phyloP scores from a whole-genome alignment of 805 yeast genomes.

The Candida silvatica region DNA sequence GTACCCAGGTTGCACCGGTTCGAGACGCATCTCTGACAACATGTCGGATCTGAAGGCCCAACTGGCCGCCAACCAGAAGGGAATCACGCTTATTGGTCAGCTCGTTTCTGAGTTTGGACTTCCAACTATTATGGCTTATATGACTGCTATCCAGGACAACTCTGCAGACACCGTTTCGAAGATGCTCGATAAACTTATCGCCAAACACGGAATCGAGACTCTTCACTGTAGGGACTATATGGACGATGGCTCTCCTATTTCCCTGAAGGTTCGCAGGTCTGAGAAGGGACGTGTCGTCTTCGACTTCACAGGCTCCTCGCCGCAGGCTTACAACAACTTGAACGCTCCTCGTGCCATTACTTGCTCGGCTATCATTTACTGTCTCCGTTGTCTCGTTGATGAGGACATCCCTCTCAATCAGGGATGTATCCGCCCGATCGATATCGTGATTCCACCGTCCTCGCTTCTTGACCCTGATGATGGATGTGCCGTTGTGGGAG shows the following conservation, averaged over 20 bases:
- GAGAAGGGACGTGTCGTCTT: constrained; percentile 49
- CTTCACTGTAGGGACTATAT: constrained; percentile 54
- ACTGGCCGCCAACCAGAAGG: constrained; percentile 83
- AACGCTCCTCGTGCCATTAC: constrained; percentile 93
- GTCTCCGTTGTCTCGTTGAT: constrained; percentile 74
- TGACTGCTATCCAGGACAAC: constrained; percentile 75
- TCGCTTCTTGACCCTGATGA: constrained; percentile 65
- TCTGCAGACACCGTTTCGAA: constrained; percentile 66
- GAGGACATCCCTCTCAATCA: constrained; percentile 89
- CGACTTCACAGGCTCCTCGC: constrained; percentile 81
- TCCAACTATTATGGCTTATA: constrained; percentile 55
- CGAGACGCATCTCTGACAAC: constrained; percentile 77
- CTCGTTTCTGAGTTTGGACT: constrained; percentile 58
- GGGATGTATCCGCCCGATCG: constrained; percentile 80
- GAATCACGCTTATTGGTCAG: constrained; percentile 54
- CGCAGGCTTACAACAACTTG: constrained; percentile 82
- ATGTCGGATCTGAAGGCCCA: constrained; percentile 80
- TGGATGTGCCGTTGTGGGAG: constrained; percentile 91
- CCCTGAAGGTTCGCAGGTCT: constrained; percentile 41
- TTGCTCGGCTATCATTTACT: constrained; percentile 81
- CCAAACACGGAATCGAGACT: constrained; percentile 28
- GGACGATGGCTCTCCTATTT: constrained; percentile 75
- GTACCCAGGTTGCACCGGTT: constrained; percentile 82
- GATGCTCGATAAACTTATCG: constrained; percentile 37
- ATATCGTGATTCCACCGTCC: constrained; percentile 53